phyloP scores from a whole-genome alignment of 2,329 filamentous ascomycete species.

The Alternaria ethzedia region DNA sequence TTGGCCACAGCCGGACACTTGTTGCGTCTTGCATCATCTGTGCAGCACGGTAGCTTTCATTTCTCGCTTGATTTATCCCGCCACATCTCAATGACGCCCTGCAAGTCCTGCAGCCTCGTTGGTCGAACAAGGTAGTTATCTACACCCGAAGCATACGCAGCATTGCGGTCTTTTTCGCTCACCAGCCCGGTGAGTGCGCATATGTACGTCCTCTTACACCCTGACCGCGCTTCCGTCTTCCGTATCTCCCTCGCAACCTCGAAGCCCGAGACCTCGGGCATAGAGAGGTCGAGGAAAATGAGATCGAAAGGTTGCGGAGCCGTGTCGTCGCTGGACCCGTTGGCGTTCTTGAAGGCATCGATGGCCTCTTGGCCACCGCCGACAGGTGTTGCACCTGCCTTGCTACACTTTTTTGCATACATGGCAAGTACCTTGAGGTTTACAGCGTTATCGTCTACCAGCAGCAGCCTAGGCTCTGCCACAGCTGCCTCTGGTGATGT shows the following conservation, averaged over 20 bases:
- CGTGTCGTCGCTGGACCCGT: neutral
- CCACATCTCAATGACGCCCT: slow-evolving; percentile 2
- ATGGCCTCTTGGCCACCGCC: slow-evolving; percentile 10
- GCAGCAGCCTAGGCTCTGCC: slow-evolving; percentile 3
- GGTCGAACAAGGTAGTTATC: slow-evolving; percentile 10
- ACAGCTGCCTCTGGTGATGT: neutral
- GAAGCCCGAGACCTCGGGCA: slow-evolving; percentile 9
- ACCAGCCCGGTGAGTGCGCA: slow-evolving; percentile 11
- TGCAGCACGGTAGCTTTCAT: neutral
- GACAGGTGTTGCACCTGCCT: neutral
- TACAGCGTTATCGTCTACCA: slow-evolving; percentile 12
- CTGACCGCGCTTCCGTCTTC: slow-evolving; percentile 1
- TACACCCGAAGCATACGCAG: slow-evolving; percentile 10
- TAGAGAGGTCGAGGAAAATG: slow-evolving; percentile 10
- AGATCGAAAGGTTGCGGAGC: slow-evolving; percentile 4
- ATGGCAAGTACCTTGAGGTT: slow-evolving; percentile 11
- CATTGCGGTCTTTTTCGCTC: slow-evolving; percentile 10
- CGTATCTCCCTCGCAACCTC: slow-evolving; percentile 12
- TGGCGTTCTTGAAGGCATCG: slow-evolving; percentile 1
- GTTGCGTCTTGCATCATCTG: neutral
- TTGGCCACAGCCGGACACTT: neutral
- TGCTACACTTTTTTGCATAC: slow-evolving; percentile 11
- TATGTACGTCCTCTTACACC: slow-evolving; percentile 3
- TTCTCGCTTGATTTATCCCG: neutral
- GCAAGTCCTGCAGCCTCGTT: slow-evolving; percentile 1